phyloP scores from a whole-genome alignment of 345 rosid species.

The Eutrema japonicum region DNA sequence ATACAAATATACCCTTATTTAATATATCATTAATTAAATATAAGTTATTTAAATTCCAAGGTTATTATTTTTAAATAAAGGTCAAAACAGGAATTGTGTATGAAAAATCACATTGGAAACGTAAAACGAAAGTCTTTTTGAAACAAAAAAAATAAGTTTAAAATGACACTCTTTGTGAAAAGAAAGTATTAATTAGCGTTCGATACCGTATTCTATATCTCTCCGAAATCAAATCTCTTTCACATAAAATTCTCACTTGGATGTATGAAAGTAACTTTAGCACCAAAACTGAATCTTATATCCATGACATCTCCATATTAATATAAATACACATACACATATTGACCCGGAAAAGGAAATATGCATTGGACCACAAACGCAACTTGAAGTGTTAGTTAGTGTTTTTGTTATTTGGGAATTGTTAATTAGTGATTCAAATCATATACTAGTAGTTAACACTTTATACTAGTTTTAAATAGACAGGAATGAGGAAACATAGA shows the following conservation, averaged over 20 bases:
- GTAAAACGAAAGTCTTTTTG: no score
- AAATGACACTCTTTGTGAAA: no score
- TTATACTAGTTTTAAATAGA: neutral
- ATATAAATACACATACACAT: neutral
- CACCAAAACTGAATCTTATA: neutral
- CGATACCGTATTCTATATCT: neutral
- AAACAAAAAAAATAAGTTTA: no score
- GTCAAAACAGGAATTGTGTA: no score
- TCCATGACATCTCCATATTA: neutral
- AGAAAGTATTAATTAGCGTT: neutral
- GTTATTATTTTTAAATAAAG: no score
- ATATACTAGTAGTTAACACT: slow-evolving; percentile 6
- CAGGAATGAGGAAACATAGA: slow-evolving; percentile 10
- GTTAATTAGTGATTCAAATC: slow-evolving; percentile 14
- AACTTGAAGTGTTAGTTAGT: slow-evolving; percentile 29
- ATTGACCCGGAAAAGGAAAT: neutral
- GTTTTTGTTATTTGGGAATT: no score
- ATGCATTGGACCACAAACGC: slow-evolving; percentile 26
- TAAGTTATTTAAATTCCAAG: no score
- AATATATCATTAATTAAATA: no score
- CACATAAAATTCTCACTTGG: neutral
- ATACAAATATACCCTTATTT: no score
- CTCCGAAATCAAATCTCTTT: neutral
- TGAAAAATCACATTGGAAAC: no score
- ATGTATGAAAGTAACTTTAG: neutral